Base-by-base conservation (phyloP, 2,329 filamentous ascomycete species). In the Macroventuria anomochaeta region DNA sequence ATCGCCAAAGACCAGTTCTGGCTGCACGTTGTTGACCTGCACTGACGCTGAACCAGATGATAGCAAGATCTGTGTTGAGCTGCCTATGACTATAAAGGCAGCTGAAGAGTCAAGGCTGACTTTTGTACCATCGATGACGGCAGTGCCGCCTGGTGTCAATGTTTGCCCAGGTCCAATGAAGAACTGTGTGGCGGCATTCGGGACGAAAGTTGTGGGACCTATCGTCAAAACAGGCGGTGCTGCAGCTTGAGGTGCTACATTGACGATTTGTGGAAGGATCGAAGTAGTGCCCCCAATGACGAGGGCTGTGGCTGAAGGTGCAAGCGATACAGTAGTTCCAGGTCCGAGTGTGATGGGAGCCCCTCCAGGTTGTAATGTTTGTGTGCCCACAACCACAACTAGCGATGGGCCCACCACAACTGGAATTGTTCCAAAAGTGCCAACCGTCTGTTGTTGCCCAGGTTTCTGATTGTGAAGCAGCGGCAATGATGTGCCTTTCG, bases 131-230 rank as follows among this genome's bases (percentile, higher is more conserved):
- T 67, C 67, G 1, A 77, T 48, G 1, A 72, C 70, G 1, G 68
- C 77, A 10, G 70, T 68, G 1, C 76, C 77, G 12, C 79, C 75
- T 15, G 73, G 67, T 3, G 68, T 72, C 7, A 76, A 59, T 1
- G 67, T 75, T 36, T 74, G 67, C 7, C 75, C 76, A 2, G 75
- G 69, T 1, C 56, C 72, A 5, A 81, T 58, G 40, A 73, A 74
- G 65, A 76, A 80, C 33, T 80, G 77, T 0, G 77, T 79, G 3
- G 77, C 76, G 28, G 77, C 77, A 58, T 80, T 79, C 1, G 75
- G 75, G 1, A 76, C 78, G 25, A 77, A 69, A 1, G 69, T 74
- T 2, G 69, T 63, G 0, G 68, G 69, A 11, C 76, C 77, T 17
- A 81, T 61, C 1, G 75, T 79, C 29, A 80, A 53, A 7, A 78